phyloP scores from a whole-genome alignment of 441 rosid species.

The Pelargonium australe region DNA sequence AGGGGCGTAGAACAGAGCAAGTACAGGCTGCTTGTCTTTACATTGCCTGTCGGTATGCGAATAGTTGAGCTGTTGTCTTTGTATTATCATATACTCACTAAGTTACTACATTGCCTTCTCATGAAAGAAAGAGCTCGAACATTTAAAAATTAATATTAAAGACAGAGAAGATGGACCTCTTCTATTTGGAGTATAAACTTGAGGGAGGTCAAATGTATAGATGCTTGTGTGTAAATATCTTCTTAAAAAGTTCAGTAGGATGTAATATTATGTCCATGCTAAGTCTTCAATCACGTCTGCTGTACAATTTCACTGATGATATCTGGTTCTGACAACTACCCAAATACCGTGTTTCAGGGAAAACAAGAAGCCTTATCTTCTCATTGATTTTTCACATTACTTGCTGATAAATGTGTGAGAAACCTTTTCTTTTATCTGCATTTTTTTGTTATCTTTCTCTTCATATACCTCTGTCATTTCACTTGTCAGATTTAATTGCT shows the following conservation, averaged over 20 bases:
- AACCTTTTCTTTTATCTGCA: conserved; percentile 14
- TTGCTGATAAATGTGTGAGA: conserved; percentile 76
- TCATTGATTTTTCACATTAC: conserved; percentile 81
- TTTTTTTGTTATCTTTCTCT: conserved; percentile 2
- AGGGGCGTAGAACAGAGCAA: conserved; percentile 80
- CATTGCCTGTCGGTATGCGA: conserved; percentile 78
- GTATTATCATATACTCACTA: background rate
- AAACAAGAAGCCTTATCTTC: conserved; percentile 59
- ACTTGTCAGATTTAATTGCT: conserved; percentile 10
- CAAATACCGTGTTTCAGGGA: conserved; percentile 46
- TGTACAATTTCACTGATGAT: background rate
- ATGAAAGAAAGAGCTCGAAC: background rate
- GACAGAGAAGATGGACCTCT: background rate
- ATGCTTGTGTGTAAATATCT: background rate
- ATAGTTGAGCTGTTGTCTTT: conserved; percentile 16
- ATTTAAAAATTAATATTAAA: background rate
- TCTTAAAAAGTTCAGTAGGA: background rate
- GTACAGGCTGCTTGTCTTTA: conserved; percentile 86
- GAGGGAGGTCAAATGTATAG: background rate
- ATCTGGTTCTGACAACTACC: background rate
- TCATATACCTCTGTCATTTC: conserved; percentile 8
- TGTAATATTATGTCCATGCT: conserved; percentile 5
- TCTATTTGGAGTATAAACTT: background rate
- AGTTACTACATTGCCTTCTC: background rate
- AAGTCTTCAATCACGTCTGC: background rate